Base-by-base conservation (phyloP, 352 stramenopile genomes). In the Phytopythium vexans region DNA sequence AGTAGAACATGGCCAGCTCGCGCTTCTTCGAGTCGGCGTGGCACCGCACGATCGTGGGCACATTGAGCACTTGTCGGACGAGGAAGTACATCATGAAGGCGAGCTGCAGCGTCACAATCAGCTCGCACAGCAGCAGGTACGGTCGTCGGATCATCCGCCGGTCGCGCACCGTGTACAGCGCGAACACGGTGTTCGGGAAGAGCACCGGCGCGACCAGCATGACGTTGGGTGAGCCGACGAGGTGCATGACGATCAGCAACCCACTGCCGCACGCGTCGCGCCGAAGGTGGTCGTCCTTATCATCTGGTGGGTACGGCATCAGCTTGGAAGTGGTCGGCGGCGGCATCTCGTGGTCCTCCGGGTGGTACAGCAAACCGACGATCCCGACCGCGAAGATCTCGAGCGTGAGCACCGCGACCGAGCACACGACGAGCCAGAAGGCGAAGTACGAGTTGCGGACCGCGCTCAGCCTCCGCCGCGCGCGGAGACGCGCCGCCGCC, bases 401-500 rank as follows among this genome's bases (percentile, higher is more conserved):
- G 12, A 87, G 58, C 31, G 74, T 45, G 21, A 72, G 56, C 40
- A 87, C 70, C 36, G 69, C 66, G 6, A 84, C 38, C 21, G 78
- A 87, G 56, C 75, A 82, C 6, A 68, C 54, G 11, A 86, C 74
- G n/a, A 89, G 70, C 76, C 78, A 87, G 8, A 76, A 72, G 1
- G 75, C 76, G 49, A 87, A 89, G 67, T 87, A 89, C 56, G 78
- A 89, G 45, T 89, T 89, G 35, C 75, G 55, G 38, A 89, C 62
- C 33, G 75, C 70, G 36, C 70, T 72, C 27, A 71, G 59, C 51
- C 68, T 64, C 34, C 42, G 56, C 42, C 66, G 55, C 8, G 65
- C 72, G 27, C 53, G 58, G 35, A 66, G 48, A 16, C 61, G 57
- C 31, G 74, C 15, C 39, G 70, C 68, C 14, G 44, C 42, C 48